Evolutionary conservation across 2,329 filamentous ascomycete genomes (phyloP), one percentile per base, ranked within the genome.

Genomic region (Monosporascus ibericus): DNA sequence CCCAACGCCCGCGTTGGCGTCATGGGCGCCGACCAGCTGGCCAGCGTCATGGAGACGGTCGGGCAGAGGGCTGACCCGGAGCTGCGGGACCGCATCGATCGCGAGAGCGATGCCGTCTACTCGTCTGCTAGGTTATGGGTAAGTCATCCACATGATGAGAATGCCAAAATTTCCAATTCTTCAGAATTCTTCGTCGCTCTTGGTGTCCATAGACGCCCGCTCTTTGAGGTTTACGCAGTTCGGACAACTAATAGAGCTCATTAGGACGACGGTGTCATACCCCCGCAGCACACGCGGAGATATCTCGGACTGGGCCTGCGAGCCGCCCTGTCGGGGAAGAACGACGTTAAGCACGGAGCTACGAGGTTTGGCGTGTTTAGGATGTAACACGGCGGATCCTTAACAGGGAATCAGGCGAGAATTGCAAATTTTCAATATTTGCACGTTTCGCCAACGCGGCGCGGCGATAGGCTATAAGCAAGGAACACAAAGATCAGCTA

Each of bases 1-100:
- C 94, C 94, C 40, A 96, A 95, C 62, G 91, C 94, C n/a, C 88
- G 88, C 66, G 90, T 96, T 49, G 90, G 89, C 34, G 92, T 99
- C 62, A 99, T 99, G 94, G 94, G 94, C 20, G 81, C 88, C 40
- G 92, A 96, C 72, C 92, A 97, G 75, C 77, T 99, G 37, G 86
- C 87, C 7, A 82, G 87, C 4, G 94, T 99, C 56, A 97, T 99
- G 94, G 89, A 91, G 72, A 88, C 92, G 2, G 92, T 99, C 0
- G 92, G 92, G 8, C 88, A 88, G 71, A 83, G 83, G 54, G 85
- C 84, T 1, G 92, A 96, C 67, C 87, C 88, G 0, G 86, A 85
- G 56, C 75, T 97, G 55, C 89, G 87, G 71, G 84, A 83, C 40
- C 79, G 92, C 46, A 97, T 99, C 61, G 92, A 97, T 67, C 78